These are phyloP conservation scores for Lagenidium sp. DNA, from an alignment of 352 stramenopile genomes.

Conservation along the genomic window DNA sequence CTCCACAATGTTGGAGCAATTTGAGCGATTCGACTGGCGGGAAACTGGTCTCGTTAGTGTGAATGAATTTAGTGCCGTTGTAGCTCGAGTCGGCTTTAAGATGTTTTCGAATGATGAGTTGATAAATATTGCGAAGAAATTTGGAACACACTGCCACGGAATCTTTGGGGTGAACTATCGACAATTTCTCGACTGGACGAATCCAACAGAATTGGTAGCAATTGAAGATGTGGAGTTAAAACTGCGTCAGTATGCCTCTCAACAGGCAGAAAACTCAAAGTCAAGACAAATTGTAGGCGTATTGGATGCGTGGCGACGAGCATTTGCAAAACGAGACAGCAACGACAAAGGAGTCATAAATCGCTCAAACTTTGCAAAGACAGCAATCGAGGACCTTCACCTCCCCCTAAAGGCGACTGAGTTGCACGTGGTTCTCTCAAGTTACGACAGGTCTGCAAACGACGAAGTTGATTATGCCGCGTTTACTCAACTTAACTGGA, in stretches of 20 bases:
- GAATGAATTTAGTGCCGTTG: slow-evolving; percentile 32
- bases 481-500: slow-evolving; percentile 60
- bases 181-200: slow-evolving; percentile 64
- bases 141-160: slow-evolving; percentile 31
- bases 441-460: slow-evolving; percentile 37
- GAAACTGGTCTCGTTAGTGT: slow-evolving; percentile 33
- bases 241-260: slow-evolving; percentile 29
- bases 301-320: slow-evolving; percentile 25
- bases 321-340: slow-evolving; percentile 23
- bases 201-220: slow-evolving; percentile 14
- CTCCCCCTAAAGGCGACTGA: slow-evolving; percentile 42
- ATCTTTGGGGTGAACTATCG: slow-evolving; percentile 56
- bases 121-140: slow-evolving; percentile 38
- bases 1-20: slow-evolving; percentile 25
- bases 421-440: slow-evolving; percentile 35
- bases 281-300: slow-evolving; percentile 25
- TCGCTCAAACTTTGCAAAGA: slow-evolving; percentile 30
- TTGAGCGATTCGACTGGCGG: slow-evolving; percentile 63
- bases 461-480: slow-evolving; percentile 36
- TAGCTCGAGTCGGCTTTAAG: slow-evolving; percentile 28
- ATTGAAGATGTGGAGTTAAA: slow-evolving; percentile 41
- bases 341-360: slow-evolving; percentile 12
- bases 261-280: slow-evolving; percentile 14
- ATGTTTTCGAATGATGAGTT: slow-evolving; percentile 29
- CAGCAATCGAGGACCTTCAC: slow-evolving; percentile 20